Conservation (phyloP, 139 green algal genomes). For the Pleodorina starrii region DNA sequence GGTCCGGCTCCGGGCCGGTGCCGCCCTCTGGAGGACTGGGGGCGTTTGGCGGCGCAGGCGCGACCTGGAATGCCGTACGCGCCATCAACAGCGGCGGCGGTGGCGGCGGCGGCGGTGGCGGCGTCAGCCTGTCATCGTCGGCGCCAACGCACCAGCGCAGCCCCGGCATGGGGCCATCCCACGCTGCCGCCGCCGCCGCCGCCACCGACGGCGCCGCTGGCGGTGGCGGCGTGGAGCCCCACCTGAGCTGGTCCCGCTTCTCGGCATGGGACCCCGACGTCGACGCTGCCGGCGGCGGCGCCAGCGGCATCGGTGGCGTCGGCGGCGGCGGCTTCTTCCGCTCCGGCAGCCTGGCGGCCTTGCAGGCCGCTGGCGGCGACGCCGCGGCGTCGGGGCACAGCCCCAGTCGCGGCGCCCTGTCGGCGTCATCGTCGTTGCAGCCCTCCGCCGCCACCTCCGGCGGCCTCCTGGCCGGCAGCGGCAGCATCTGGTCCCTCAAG, state of each 20-base stretch:
- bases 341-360: neutral
- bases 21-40: neutral
- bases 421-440: neutral
- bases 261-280: neutral
- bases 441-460: neutral
- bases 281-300: neutral
- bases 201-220: neutral
- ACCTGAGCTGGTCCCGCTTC: neutral
- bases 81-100: neutral
- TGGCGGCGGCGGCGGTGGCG: neutral
- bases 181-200: neutral
- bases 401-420: neutral
- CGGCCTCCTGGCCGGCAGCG: constrained; percentile 12
- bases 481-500: constrained; percentile 34
- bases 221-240: too few relatives aligned
- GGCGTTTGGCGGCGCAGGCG: neutral
- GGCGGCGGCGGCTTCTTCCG: constrained; percentile 10
- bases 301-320: neutral
- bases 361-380: neutral
- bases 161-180: neutral
- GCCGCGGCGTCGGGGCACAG: neutral
- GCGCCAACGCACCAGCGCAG: neutral
- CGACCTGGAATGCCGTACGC: constrained; percentile 21
- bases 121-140: constrained; percentile 13
- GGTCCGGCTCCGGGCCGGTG: constrained; percentile 21